A percentile compares a stretch with the other conserved stretches of the same genome.
Conservation (phyloP, 140 eudicot genomes). For the Anethum foeniculum region DNA sequence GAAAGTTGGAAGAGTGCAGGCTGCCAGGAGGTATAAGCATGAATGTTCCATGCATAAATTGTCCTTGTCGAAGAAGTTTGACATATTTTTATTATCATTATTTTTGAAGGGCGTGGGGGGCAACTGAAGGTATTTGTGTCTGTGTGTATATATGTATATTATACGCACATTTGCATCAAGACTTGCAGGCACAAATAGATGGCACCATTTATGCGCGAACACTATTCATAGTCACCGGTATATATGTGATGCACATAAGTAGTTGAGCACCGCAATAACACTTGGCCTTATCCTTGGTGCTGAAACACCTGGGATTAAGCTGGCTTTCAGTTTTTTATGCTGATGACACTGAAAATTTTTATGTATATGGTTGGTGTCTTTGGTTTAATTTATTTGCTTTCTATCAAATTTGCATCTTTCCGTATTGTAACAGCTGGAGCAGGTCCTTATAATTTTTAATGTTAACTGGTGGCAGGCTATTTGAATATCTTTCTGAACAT, state of each 20-base stretch:
- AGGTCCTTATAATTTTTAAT: background rate
- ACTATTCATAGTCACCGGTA: background rate
- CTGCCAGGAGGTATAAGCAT: conserved; percentile 74
- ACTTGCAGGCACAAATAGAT: background rate
- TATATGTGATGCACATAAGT: background rate
- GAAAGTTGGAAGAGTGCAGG: conserved; percentile 85
- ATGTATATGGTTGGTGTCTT: background rate
- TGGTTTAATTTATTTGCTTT: background rate
- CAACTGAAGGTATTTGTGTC: background rate
- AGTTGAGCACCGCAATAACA: background rate
- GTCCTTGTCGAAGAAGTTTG: background rate
- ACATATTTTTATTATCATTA: background rate
- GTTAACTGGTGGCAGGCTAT: conserved; percentile 52
- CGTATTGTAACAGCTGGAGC: background rate
- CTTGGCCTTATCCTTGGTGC: background rate
- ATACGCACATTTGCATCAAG: background rate
- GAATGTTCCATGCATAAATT: background rate
- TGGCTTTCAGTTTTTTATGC: background rate
- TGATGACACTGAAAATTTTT: background rate
- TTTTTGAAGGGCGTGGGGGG: too few species aligned
- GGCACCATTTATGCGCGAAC: background rate
- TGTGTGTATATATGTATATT: background rate
- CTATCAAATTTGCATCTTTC: background rate
- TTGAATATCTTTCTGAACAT: conserved; percentile 75
- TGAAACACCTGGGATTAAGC: background rate